Percentiles rank a stretch among this genome's conserved stretches.
Evolutionary conservation across 2,329 filamentous ascomycete genomes (phyloP).

Genomic region (Neonectria faginata): DNA sequence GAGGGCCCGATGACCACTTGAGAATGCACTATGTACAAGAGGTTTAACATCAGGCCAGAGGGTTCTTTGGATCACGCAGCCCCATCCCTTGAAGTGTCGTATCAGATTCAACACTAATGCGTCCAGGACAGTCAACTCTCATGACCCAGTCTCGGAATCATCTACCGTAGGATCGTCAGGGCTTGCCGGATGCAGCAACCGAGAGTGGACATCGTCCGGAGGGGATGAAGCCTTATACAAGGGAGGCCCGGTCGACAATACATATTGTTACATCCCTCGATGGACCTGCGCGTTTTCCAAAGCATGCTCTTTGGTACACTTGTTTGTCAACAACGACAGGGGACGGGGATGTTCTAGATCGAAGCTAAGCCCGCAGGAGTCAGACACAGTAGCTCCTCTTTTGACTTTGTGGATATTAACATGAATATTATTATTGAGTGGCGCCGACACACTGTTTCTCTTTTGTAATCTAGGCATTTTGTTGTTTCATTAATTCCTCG

Average conservation of each 20-base stretch:
- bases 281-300: no score
- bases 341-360: not conserved
- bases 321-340: not conserved
- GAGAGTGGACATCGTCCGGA: not conserved
- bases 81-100: not conserved
- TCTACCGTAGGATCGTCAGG: no score
- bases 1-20: not conserved
- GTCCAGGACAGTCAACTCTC: not conserved
- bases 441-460: not conserved
- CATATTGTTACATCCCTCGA: no score
- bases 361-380: not conserved
- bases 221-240: not conserved
- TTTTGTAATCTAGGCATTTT: not conserved
- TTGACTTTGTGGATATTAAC: not conserved
- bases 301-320: no score
- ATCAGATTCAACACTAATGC: no score
- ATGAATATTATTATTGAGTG: not conserved
- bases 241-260: not conserved
- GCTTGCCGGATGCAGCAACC: not conserved
- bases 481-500: slow-evolving; percentile 2
- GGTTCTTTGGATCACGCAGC: not conserved
- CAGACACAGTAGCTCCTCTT: not conserved
- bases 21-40: not conserved
- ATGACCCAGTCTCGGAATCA: not conserved
- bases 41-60: not conserved